Base-by-base conservation (phyloP, 108 stramenopile genomes). In the Pseudonitzschia delicatissima region DNA sequence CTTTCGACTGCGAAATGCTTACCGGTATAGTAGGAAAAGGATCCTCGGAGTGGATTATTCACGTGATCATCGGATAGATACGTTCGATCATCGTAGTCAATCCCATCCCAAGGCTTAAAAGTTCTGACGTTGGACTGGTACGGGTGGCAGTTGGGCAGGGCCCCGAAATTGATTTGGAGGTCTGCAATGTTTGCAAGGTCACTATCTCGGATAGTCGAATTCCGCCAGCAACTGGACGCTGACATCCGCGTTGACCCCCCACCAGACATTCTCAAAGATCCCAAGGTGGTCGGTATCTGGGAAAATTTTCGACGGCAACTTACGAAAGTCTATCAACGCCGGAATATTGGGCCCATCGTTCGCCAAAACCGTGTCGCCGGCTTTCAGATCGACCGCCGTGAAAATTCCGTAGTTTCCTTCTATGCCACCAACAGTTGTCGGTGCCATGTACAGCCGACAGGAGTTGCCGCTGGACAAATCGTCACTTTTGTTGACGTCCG, bases 11-110 rank as follows among this genome's bases (percentile, higher is more conserved):
- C 25, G 27, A 77, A 63, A 0, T 12, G 7, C 3, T 80, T 67
- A 29, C 68, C 64, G 1, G 53, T 15, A 66, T 85, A 85, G 20
- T 52, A 57, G 34, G 85, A 72, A 34, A 79, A 73, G 18, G 64
- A 37, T 27, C 66, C 64, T 1, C 40, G 40, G 40, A 40, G 40
- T 40, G 40, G 40, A 40, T 40, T 40, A 15, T 40, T 40, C 40
- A 40, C 40, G 40, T 40, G 40, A 15, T 40, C 15, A 9, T 40
- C 40, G 9, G 40, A 40, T 15, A 40, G 15, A 40, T 40, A 40
- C 40, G 40, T 13, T 40, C 40, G 40, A 40, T 40, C 40, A 40
- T 40, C 40, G 40, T 40, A 40, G 40, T 40, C 40, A 40, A 40
- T 40, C 15, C 40, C 40, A 40, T 40, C 40, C 15, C 13, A 9